These are phyloP conservation scores for Imleria badia DNA, from an alignment of 768 basidiomycete species.

Conservation along the genomic window DNA sequence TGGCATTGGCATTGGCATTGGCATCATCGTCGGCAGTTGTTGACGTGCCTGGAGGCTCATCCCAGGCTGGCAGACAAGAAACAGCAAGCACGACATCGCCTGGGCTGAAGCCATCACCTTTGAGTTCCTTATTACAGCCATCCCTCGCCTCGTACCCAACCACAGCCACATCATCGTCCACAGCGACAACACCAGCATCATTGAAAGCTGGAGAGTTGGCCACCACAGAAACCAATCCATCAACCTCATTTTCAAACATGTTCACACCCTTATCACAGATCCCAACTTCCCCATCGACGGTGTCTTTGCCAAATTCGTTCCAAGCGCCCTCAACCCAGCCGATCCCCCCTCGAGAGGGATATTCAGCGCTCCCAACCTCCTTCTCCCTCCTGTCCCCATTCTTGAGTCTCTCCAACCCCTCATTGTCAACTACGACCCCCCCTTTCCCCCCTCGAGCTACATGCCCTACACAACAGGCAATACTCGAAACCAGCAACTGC, in stretches of 20 bases:
- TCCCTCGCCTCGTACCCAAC: neutral
- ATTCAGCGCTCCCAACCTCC: neutral
- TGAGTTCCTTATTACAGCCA: neutral
- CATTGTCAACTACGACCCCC: neutral
- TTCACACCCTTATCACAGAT: neutral
- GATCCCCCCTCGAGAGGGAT: neutral
- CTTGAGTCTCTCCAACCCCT: neutral
- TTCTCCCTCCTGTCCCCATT: neutral
- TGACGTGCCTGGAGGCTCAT: conserved; percentile 8
- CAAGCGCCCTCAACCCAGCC: neutral
- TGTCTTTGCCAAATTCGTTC: neutral
- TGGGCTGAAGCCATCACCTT: conserved; percentile 23
- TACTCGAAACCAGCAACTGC: too few species aligned
- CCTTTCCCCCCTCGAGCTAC: neutral
- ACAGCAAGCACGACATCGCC: conserved; percentile 10
- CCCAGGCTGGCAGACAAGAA: conserved; percentile 5
- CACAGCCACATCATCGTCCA: neutral
- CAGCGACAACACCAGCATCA: conserved; percentile 19
- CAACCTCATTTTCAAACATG: conserved; percentile 16
- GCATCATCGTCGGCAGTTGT: neutral
- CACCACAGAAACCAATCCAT: conserved; percentile 3
- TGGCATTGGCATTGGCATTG: too few species aligned
- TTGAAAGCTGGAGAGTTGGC: conserved; percentile 14
- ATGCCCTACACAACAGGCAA: neutral
- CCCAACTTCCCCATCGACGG: neutral